Evolutionary conservation across 805 yeast species (phyloP), one percentile per base, ranked within the genome.

Genomic region (Suhomyces canberraensis): DNA sequence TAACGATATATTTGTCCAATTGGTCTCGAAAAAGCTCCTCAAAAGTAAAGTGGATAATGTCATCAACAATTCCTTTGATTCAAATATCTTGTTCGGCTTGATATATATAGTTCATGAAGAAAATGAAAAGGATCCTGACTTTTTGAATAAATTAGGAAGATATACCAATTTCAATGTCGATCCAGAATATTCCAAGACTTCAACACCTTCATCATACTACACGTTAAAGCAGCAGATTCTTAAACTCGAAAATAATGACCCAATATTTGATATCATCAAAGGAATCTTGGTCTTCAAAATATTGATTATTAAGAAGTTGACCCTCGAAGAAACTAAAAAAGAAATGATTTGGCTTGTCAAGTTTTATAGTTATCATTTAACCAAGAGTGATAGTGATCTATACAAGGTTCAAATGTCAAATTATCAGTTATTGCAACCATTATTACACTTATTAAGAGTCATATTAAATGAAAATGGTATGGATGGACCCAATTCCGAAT

Each of bases 361-460:
- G 15, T 37, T 31, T 8, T 43, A 52, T 25, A 54, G 46, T 32
- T 27, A 36, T 9, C 35, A 24, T 19, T 39, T 45, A 33, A 21
- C 28, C 9, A 30, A 24, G 5, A 35, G 45, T 7, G 47, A 45
- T 25, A 25, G 27, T 14, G 47, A 51, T 31, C 38, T 54, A 27
- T 41, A 45, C 38, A 53, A 57, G 33, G 43, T 61, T 13, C 47
- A 45, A 18, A 34, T 48, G 40, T 53, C 62, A 18, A 62, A 61
- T 36, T 58, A 54, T 44, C 64, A 61, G 35, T 34, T 60, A 14
- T 44, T 58, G 14, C 62, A 60, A n/a, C 63, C 58, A 19, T 44
- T 62, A 13, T 44, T 62, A 16, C 66, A 61, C 28, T 37, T 61
- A 8, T 37, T 62, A 16, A 60, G 56, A 38, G 41, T 60, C n/a